These are phyloP conservation scores for Cladorrhinum sp. DNA, from an alignment of 2,329 filamentous ascomycete species.

Conservation along the genomic window DNA sequence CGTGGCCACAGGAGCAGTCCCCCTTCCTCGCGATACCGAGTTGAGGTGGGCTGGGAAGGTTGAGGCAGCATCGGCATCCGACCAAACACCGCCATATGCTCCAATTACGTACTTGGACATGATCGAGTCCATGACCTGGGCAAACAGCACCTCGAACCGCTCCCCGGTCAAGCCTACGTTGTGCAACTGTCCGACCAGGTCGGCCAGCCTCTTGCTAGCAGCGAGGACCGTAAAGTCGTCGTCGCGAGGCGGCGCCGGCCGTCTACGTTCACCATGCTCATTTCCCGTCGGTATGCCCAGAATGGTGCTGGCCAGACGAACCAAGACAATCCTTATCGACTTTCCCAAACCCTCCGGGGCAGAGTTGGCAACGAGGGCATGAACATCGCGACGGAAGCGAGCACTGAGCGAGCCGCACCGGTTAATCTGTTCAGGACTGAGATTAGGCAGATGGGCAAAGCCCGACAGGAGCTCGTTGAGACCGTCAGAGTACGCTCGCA, in stretches of 20 bases:
- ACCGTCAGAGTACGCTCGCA: conserved; percentile 56
- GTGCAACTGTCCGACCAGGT: conserved; percentile 57
- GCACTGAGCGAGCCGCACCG: conserved; percentile 39
- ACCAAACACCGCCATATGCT: conserved; percentile 64
- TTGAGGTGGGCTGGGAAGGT: conserved; percentile 23
- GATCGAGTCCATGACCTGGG: conserved; percentile 64
- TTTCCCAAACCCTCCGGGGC: conserved; percentile 51
- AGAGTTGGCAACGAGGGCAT: conserved; percentile 64
- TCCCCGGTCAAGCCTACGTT: conserved; percentile 67
- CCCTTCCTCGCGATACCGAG: conserved; percentile 26
- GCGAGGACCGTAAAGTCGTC: conserved; percentile 33
- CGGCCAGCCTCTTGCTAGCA: conserved; percentile 50
- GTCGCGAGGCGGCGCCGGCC: conserved; percentile 26
- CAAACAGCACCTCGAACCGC: conserved; percentile 67
- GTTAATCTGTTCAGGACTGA: conserved; percentile 31
- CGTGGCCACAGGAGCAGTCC: conserved; percentile 36
- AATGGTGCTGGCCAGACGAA: conserved; percentile 49
- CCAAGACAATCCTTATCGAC: conserved; percentile 54
- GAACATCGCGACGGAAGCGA: conserved; percentile 57
- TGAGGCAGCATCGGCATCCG: conserved; percentile 27
- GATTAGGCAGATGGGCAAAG: conserved; percentile 34
- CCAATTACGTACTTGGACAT: conserved; percentile 61
- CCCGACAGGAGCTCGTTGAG: conserved; percentile 50
- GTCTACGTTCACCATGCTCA: conserved; percentile 8
- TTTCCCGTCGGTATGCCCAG: conserved; percentile 37